phyloP scores from a whole-genome alignment of 805 yeast genomes.

The Ogataea sp. region DNA sequence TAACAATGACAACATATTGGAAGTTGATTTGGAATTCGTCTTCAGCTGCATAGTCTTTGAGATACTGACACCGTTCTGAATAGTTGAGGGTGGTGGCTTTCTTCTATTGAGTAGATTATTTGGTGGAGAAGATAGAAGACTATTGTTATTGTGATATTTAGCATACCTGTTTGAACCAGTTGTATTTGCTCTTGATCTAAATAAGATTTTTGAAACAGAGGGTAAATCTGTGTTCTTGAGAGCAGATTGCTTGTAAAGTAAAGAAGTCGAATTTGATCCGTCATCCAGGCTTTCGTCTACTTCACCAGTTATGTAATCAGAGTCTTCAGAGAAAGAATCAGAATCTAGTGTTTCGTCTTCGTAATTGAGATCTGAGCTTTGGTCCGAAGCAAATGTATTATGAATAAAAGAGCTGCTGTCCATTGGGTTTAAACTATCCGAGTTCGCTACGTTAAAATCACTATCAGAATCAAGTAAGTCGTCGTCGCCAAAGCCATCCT shows the following conservation, averaged over 20 bases:
- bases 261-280: too few species aligned
- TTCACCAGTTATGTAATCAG: constrained; percentile 14
- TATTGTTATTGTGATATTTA: background rate
- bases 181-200: constrained; percentile 9
- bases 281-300: constrained; percentile 9
- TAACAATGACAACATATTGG: constrained; percentile 1
- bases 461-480: constrained; percentile 9
- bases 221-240: too few species aligned
- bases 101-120: background rate
- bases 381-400: background rate
- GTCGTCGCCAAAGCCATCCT: constrained; percentile 3
- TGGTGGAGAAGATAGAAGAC: background rate
- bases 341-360: constrained; percentile 17
- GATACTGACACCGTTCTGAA: background rate
- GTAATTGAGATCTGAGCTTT: constrained; percentile 3
- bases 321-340: constrained; percentile 20
- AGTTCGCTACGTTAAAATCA: constrained; percentile 3
- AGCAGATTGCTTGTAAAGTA: too few species aligned
- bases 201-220: constrained; percentile 13
- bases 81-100: background rate
- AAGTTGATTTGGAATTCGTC: constrained; percentile 3
- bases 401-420: too few species aligned
- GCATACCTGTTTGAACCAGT: background rate
- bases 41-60: background rate
- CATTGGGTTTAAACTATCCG: background rate